A percentile compares a stretch with the other conserved stretches of the same genome.
These are phyloP conservation scores for Pseudovirgaria hyperparasitica DNA, from an alignment of 2,329 filamentous ascomycete genomes.

Conservation along the genomic window DNA sequence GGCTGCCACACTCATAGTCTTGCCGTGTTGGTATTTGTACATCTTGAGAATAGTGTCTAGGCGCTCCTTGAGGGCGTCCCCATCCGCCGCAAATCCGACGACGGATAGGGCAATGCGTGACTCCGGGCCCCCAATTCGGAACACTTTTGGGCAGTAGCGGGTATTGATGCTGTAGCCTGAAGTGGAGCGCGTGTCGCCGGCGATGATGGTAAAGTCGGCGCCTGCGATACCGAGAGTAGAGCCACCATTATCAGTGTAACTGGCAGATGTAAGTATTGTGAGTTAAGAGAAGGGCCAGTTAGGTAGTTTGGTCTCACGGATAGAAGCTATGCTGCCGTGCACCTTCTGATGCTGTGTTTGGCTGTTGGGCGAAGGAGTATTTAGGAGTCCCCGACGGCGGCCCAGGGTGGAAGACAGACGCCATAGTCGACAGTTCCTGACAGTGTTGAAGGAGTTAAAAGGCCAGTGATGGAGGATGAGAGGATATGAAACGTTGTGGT, in stretches of 20 bases:
- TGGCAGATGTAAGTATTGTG: slow-evolving; percentile 24
- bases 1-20: slow-evolving; percentile 86
- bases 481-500: too few relatives aligned
- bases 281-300: slow-evolving; percentile 3
- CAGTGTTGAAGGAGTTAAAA: slow-evolving; percentile 2
- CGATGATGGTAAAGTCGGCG: slow-evolving; percentile 88
- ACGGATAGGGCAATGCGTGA: slow-evolving; percentile 84
- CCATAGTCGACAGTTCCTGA: slow-evolving; percentile 29
- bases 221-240: slow-evolving; percentile 92
- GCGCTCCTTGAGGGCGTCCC: slow-evolving; percentile 83
- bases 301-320: slow-evolving; percentile 50
- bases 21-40: slow-evolving; percentile 97
- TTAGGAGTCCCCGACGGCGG: slow-evolving; percentile 40
- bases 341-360: slow-evolving; percentile 32
- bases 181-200: slow-evolving; percentile 91
- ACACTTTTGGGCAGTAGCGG: slow-evolving; percentile 87
- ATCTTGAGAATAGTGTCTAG: slow-evolving; percentile 94
- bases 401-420: slow-evolving; percentile 38
- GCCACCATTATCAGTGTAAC: slow-evolving; percentile 96
- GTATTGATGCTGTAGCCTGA: slow-evolving; percentile 98
- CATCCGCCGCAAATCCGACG: slow-evolving; percentile 91
- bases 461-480: too few relatives aligned
- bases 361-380: slow-evolving; percentile 47
- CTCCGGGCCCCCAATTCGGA: slow-evolving; percentile 88
- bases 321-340: slow-evolving; percentile 72